A percentile compares a stretch with the other conserved stretches of the same genome.
Conservation (phyloP, 2,329 filamentous ascomycete genomes). For the Hysterium pulicare region DNA sequence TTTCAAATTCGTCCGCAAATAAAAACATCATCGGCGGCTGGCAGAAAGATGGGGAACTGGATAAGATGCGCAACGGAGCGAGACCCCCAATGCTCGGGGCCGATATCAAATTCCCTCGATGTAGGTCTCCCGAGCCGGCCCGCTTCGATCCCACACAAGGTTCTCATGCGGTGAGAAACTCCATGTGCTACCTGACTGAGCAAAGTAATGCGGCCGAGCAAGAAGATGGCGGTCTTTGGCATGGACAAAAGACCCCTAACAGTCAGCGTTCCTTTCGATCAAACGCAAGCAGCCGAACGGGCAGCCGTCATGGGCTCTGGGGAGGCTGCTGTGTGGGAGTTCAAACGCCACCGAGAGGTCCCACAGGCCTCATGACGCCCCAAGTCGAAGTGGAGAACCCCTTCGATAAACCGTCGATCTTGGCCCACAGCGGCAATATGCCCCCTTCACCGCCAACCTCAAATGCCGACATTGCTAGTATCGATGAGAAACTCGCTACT, state of each 20-base stretch:
- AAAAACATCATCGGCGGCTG: constrained; percentile 24
- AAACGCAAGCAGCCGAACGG: constrained; percentile 43
- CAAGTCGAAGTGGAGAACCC: constrained; percentile 40
- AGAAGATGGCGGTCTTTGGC: constrained; percentile 60
- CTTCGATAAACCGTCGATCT: constrained; percentile 40
- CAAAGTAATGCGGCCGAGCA: constrained; percentile 43
- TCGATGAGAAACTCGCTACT: constrained; percentile 40
- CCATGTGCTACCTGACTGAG: constrained; percentile 51
- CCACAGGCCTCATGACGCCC: constrained; percentile 52
- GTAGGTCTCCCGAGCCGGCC: constrained; percentile 77
- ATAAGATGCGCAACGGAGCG: constrained; percentile 56
- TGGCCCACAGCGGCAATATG: constrained; percentile 21
- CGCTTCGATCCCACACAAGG: constrained; percentile 75
- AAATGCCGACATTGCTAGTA: constrained; percentile 37
- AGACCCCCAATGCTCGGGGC: constrained; percentile 83
- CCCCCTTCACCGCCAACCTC: constrained; percentile 39
- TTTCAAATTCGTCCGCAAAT: constrained; percentile 18
- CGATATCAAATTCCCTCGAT: constrained; percentile 77
- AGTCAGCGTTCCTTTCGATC: constrained; percentile 35
- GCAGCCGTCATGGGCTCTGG: constrained; percentile 69
- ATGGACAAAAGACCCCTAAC: constrained; percentile 41
- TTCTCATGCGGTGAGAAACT: constrained; percentile 47
- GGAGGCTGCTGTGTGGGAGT: constrained; percentile 62
- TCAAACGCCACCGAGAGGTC: constrained; percentile 38
- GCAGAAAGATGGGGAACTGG: constrained; percentile 42